Conservation (phyloP, 2,329 filamentous ascomycete genomes). For the Bipolaris zeicola region DNA sequence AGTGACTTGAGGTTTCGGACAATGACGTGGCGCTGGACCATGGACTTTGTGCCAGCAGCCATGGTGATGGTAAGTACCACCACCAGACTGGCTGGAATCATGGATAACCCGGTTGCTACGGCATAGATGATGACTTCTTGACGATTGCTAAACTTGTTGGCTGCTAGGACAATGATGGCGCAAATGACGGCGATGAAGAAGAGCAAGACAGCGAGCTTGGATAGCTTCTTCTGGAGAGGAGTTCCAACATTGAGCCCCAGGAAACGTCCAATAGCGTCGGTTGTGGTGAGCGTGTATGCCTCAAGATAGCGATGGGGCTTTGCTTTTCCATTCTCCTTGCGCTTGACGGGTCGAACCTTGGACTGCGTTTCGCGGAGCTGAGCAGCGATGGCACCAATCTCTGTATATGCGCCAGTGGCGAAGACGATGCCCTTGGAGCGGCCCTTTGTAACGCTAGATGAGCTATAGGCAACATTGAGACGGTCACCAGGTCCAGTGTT, state of each 20-base stretch:
- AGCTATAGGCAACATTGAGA: slow-evolving; percentile 71
- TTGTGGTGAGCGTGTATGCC: slow-evolving; percentile 57
- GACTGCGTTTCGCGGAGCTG: slow-evolving; percentile 62
- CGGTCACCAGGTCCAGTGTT: slow-evolving; percentile 69
- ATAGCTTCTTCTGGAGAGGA: slow-evolving; percentile 47
- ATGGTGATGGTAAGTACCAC: slow-evolving; percentile 48
- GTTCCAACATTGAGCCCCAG: slow-evolving; percentile 50
- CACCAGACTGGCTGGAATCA: slow-evolving; percentile 46
- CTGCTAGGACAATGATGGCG: slow-evolving; percentile 45
- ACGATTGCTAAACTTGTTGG: slow-evolving; percentile 46
- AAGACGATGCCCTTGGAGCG: slow-evolving; percentile 71
- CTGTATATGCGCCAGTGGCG: slow-evolving; percentile 71
- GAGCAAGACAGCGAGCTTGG: slow-evolving; percentile 40
- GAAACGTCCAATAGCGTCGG: slow-evolving; percentile 43
- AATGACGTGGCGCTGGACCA: slow-evolving; percentile 45
- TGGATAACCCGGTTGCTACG: slow-evolving; percentile 44
- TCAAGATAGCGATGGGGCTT: slow-evolving; percentile 50
- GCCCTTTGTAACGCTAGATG: slow-evolving; percentile 47
- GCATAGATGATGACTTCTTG: slow-evolving; percentile 48
- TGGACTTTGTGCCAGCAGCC: slow-evolving; percentile 45
- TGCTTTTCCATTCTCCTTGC: slow-evolving; percentile 42
- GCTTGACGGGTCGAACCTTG: slow-evolving; percentile 49
- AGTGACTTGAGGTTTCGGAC: slow-evolving; percentile 45
- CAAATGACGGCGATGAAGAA: slow-evolving; percentile 12
- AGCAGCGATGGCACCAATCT: slow-evolving; percentile 74